phyloP scores from a whole-genome alignment of 345 rosid genomes.

The Ceriops decandra region DNA sequence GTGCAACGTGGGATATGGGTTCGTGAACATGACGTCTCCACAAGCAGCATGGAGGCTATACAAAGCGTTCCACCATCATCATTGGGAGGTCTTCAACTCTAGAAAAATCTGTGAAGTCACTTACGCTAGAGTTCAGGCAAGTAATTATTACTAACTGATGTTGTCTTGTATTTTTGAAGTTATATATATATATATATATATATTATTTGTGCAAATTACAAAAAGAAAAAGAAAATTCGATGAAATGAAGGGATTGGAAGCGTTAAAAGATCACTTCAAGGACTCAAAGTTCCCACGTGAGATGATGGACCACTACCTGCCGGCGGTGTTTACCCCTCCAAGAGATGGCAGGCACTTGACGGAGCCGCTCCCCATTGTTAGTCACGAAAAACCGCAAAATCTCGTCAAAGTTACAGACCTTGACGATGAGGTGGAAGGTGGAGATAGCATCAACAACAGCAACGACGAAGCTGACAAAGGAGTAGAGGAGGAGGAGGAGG shows the following conservation, averaged over 20 bases:
- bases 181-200: too few species aligned
- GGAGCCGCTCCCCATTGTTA: slow-evolving; percentile 49
- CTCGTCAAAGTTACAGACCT: background rate
- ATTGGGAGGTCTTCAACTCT: slow-evolving; percentile 74
- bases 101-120: slow-evolving; percentile 86
- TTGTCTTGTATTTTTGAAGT: too few species aligned
- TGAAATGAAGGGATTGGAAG: slow-evolving; percentile 63
- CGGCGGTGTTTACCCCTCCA: slow-evolving; percentile 81
- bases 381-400: slow-evolving; percentile 19
- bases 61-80: slow-evolving; percentile 73
- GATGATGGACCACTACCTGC: slow-evolving; percentile 55
- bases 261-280: slow-evolving; percentile 80
- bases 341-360: slow-evolving; percentile 61
- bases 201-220: too few species aligned
- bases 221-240: background rate
- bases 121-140: slow-evolving; percentile 87
- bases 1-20: slow-evolving; percentile 96
- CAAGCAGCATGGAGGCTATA: slow-evolving; percentile 68
- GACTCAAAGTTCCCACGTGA: slow-evolving; percentile 74
- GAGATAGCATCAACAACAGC: slow-evolving; percentile 1
- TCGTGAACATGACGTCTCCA: slow-evolving; percentile 94
- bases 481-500: background rate
- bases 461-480: slow-evolving; percentile 12
- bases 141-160: background rate
- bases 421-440: slow-evolving; percentile 10